Evolutionary conservation across 352 stramenopile genomes (phyloP), one percentile per base, ranked within the genome.

Genomic region (Pythium dissotocum): DNA sequence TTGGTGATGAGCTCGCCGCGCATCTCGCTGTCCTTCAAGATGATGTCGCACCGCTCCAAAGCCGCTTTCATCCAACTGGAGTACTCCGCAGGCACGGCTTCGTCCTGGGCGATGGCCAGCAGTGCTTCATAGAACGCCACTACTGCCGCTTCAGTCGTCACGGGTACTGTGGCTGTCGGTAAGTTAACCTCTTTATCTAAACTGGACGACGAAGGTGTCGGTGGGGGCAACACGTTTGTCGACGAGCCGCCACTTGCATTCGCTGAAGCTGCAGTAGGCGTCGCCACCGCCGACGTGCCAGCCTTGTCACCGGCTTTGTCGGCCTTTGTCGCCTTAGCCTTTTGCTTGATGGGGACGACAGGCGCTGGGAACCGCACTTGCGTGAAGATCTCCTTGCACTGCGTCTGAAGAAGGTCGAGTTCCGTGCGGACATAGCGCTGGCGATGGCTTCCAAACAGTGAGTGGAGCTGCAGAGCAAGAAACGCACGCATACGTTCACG

Each of bases 401-500:
- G 73, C 3, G 61, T 46, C 56, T 90, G 77, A 7, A 88, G 58
- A 18, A 94, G 60, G 46, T 91, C 84, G 18, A 93, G 65, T 33
- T 94, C 87, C 13, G 80, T 87, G 28, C 74, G 59, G 18, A 91
- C 65, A 65, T 94, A 94, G 33, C 78, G 80, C 36, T 89, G 77
- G 0, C 79, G 84, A 65, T 94, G 87, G 40, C 73, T 87, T 0
- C 79, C 87, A 66, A 94, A 94, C 7, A 94, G 74, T 12, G 85
- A 91, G 60, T 94, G 87, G 21, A 94, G 75, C 65, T 94, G 87
- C 0, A 91, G 73, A 52, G 72, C 77, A 24, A 94, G 73, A 58
- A 94, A 94, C 1, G 78, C 80, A 16, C 76, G 77, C 71, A 94
- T 91, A 4, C 87, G 78, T 44, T 87, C 73, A 10, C 77, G 58